A percentile compares a stretch with the other conserved stretches of the same genome.
These are phyloP conservation scores for Amoebophrya sp. DNA, from an alignment of 169 alveolate species.

Conservation along the genomic window DNA sequence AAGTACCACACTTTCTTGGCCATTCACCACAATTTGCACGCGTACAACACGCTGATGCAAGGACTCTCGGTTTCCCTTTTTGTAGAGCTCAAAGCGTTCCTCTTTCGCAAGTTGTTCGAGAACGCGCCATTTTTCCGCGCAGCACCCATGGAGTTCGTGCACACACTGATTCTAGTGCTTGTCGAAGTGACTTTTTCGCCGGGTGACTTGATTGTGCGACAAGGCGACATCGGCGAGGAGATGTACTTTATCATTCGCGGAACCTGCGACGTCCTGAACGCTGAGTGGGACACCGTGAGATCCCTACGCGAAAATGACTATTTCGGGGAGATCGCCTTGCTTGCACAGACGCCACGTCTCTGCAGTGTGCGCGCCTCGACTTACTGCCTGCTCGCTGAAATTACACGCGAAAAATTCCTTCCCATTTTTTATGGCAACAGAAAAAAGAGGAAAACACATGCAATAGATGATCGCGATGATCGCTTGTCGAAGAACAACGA, in stretches of 20 bases:
- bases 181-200: constrained; percentile 23
- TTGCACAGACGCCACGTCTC: neutral
- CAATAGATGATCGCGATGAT: no score
- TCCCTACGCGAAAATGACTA: neutral
- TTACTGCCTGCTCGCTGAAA: constrained; percentile 4
- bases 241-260: constrained; percentile 18
- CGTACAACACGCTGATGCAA: constrained; percentile 20
- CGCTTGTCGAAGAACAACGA: no score
- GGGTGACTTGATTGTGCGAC: constrained; percentile 2
- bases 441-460: no score
- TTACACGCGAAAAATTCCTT: neutral
- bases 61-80: neutral
- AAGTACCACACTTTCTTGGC: constrained; percentile 20
- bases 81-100: neutral
- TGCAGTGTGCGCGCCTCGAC: constrained; percentile 3
- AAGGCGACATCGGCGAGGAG: constrained; percentile 17
- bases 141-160: neutral
- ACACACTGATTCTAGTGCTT: neutral
- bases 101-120: neutral
- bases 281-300: neutral
- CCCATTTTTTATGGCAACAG: no score
- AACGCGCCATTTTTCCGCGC: constrained; percentile 4
- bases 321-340: neutral
- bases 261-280: neutral
- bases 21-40: constrained; percentile 17